Evolutionary conservation across 75 land plant species (phyloP), one percentile per base, ranked within the genome.

Genomic region (Chamaecyparis obtusa): DNA sequence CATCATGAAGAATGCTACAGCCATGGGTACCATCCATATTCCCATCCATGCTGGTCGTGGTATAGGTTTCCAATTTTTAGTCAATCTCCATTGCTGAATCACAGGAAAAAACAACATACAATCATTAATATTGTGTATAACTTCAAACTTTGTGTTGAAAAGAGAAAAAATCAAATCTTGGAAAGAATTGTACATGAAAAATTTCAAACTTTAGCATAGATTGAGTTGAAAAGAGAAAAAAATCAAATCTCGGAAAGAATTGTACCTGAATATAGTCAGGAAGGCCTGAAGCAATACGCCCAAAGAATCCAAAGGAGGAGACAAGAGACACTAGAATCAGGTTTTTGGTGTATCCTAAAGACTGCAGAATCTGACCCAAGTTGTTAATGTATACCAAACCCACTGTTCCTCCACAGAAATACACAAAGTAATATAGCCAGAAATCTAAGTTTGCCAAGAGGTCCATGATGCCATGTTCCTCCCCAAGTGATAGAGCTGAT

Each of bases 381-480:
- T 93, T 95, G 85, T 95, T 95, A 54, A 91, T 93, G 82, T 90
- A 94, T 9, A 93, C 96, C 43, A 93, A 48, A 16, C 96, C 96
- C 13, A 92, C 83, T 2, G 93, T 93, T 16, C 89, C 94, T 6
- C 95, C 95, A 80, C 96, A 93, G 11, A 95, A 91, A 82, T 93
- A 93, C 0, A 92, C 87, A 0, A 91, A 21, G 44, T 87, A 95
- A 51, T 93, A 93, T 10, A 93, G 37, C 95, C 95, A 94, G 78
- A 93, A 94, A 84, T 93, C 94, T 33, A 83, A 84, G 13, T 88
- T 72, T 8, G 83, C 54, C 16, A 95, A 43, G 6, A 95, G 87
- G 67, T 74, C 30, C 54, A 54, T 39, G 1, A 89, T 88, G 2
- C 88, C 21, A 64, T 95, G 96, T 78, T 95, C 95, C 86, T 93